These are phyloP conservation scores for Cryphonectria japonica DNA, from an alignment of 2,329 filamentous ascomycete genomes.

Conservation along the genomic window DNA sequence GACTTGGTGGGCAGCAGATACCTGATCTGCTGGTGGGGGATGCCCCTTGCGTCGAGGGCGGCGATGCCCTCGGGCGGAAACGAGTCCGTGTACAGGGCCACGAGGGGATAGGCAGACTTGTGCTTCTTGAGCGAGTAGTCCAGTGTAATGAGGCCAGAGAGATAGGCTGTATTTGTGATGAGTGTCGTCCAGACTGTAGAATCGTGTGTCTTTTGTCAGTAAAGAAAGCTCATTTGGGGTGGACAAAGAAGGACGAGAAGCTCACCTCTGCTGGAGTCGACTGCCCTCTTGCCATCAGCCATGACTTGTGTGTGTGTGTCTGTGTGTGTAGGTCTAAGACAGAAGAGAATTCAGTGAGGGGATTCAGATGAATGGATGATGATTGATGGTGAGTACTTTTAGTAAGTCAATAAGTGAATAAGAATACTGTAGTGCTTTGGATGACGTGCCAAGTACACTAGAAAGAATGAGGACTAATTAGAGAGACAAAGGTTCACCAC, in stretches of 20 bases:
- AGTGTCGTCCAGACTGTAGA: conserved; percentile 79
- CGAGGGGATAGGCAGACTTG: conserved; percentile 72
- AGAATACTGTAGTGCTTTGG: not conserved
- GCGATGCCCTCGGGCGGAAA: conserved; percentile 71
- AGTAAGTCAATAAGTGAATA: not conserved
- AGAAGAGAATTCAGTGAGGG: too few species aligned
- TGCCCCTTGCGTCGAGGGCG: conserved; percentile 70
- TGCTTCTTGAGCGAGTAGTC: conserved; percentile 72
- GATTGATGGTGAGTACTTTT: not conserved
- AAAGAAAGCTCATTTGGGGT: not conserved
- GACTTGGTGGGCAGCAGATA: conserved; percentile 69
- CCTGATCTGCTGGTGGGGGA: conserved; percentile 70
- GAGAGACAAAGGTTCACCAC: not conserved
- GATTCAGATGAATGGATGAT: not conserved
- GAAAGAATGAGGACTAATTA: not conserved
- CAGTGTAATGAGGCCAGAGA: conserved; percentile 81
- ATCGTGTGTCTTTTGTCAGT: not conserved
- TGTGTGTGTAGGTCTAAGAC: not conserved
- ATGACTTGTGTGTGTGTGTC: conserved; percentile 29
- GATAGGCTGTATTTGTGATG: conserved; percentile 83
- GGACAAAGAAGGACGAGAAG: conserved; percentile 51
- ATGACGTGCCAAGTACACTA: not conserved
- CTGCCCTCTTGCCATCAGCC: conserved; percentile 39
- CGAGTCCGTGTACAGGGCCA: conserved; percentile 80
- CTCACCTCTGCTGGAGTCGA: conserved; percentile 39